Base-by-base conservation (phyloP, 116 monocot genomes). In the Cymodocea nodosa region DNA sequence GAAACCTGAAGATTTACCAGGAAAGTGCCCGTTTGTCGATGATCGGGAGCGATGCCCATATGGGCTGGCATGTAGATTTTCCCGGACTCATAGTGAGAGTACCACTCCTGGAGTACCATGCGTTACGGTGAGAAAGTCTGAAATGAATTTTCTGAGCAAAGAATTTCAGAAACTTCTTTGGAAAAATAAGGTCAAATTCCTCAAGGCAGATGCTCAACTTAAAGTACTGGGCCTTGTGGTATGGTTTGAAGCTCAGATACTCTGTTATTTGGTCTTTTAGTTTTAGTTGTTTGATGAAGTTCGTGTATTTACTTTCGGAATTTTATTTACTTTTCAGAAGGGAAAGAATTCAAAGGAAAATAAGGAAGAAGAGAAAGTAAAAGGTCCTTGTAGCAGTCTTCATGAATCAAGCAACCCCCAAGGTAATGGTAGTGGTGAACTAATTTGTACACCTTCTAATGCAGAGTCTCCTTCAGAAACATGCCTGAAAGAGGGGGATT, bases 141-240 rank as follows among this genome's bases (percentile, higher is more conserved):
- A 95, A 68, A 75, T 80, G 15, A 95, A 95, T 74, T 49, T 35
- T 71, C 59, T 95, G 35, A 85, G 50, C 50, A 95, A 90, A 77
- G 85, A 87, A 64, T 67, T 90, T 17, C 95, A 95, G 75, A 90
- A 67, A 74, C 85, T 85, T 35, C 70, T 95, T 74, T 95, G 95
- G 95, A 95, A 95, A 78, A 87, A 87, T 68, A 85, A 81, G 79
- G 66, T 83, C 54, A 76, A 51, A 34, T 95, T 83, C 75, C 85
- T 90, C 2, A 90, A 76, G 73, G 87, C 95, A 22, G 78, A 83
- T 79, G 73, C 67, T 59, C 95, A 87, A 52, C 85, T 95, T 70
- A 95, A 90, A 71, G 58, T 76, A 35, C 90, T 95, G 65, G 95
- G 90, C 20, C 70, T 95, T 15, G 77, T 62, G 76, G 94, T 94